phyloP scores from a whole-genome alignment of 2,329 filamentous ascomycete genomes.

The Mycosphaerella arachidis region DNA sequence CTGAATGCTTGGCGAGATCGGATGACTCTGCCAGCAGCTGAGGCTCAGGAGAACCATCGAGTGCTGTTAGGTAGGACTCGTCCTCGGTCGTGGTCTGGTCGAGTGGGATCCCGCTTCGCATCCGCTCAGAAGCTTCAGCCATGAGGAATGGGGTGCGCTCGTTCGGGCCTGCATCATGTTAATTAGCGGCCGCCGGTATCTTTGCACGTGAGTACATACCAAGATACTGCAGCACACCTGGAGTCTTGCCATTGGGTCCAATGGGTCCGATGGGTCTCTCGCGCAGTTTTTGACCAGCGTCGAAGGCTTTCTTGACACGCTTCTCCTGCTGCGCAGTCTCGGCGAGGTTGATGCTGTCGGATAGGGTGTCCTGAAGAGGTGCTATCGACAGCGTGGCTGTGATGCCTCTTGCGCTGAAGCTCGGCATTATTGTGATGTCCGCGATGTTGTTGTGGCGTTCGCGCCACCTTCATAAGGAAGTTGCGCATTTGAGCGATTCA shows the following conservation, averaged over 20 bases:
- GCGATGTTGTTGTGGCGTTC: background rate
- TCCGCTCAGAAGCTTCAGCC: conserved; percentile 26
- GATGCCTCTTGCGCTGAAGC: conserved; percentile 27
- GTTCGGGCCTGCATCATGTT: conserved; percentile 1
- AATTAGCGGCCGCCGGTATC: background rate
- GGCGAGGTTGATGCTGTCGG: conserved; percentile 16
- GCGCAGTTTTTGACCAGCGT: conserved; percentile 14
- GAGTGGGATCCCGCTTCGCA: background rate
- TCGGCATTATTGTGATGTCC: conserved; percentile 25
- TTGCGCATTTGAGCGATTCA: background rate
- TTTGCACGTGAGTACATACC: conserved; percentile 16
- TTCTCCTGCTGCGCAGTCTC: conserved; percentile 15
- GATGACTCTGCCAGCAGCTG: background rate
- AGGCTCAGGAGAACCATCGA: background rate
- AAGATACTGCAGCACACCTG: conserved; percentile 28
- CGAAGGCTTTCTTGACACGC: conserved; percentile 19
- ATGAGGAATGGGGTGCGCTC: conserved; percentile 32
- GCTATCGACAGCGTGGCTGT: conserved; percentile 23
- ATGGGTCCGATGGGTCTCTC: conserved; percentile 20
- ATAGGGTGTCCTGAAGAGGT: conserved; percentile 21
- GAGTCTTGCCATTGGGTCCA: conserved; percentile 12
- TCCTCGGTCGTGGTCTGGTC: background rate
- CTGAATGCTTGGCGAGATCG: background rate
- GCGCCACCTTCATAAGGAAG: background rate
- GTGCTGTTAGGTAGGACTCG: background rate